phyloP scores from a whole-genome alignment of 371 early-diverging fungal genomes.

The Synchytrium microbalum region DNA sequence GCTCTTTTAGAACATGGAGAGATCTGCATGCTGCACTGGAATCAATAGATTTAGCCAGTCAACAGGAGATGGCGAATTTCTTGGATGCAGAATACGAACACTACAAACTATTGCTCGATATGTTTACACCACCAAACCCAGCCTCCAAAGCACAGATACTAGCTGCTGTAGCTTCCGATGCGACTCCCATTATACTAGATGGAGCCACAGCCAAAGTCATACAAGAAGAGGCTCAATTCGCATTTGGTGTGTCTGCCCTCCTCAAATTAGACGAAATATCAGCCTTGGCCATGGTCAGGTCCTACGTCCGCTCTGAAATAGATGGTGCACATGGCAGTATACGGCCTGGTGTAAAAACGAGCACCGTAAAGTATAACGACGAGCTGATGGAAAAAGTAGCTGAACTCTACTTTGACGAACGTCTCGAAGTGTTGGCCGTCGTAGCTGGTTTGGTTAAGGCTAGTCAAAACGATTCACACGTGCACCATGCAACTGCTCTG shows the following conservation, averaged over 20 bases:
- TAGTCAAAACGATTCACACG: conserved; percentile 19
- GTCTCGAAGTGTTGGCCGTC: conserved; percentile 13
- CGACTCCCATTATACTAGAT: background rate
- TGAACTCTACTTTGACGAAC: conserved; percentile 24
- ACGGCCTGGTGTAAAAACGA: background rate
- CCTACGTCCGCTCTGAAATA: conserved; percentile 8
- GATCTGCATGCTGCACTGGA: background rate
- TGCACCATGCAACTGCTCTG: conserved; percentile 10
- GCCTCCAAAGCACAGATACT: background rate
- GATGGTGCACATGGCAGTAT: background rate
- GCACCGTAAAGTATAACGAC: conserved; percentile 4
- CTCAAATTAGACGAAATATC: conserved; percentile 24
- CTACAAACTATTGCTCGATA: background rate
- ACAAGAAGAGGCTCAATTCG: conserved; percentile 11
- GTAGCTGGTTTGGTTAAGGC: conserved; percentile 20
- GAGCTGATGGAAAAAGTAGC: conserved; percentile 15
- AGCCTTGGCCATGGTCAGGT: conserved; percentile 8
- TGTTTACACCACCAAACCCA: background rate
- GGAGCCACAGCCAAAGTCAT: background rate
- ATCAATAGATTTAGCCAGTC: background rate
- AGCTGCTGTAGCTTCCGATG: background rate
- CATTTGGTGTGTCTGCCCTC: conserved; percentile 14
- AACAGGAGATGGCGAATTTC: background rate
- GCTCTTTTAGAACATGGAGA: background rate
- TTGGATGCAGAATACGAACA: background rate